Base-by-base conservation (phyloP, 2,329 filamentous ascomycete genomes). In the Pestalotiopsis sp. region DNA sequence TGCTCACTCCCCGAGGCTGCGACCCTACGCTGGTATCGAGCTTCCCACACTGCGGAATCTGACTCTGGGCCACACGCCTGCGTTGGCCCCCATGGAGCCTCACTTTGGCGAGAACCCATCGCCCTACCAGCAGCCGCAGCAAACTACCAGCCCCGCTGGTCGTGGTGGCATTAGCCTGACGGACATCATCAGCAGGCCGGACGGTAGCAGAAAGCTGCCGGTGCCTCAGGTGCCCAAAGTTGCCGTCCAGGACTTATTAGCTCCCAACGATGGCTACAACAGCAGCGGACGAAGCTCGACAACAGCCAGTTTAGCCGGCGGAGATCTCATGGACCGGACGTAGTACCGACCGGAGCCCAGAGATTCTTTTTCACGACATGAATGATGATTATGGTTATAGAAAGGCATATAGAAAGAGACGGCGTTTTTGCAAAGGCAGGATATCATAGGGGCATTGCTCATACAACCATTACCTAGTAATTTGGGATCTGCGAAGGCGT, bases 161-260 rank as follows among this genome's bases (percentile, higher is more conserved):
- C 83, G 87, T 73, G 88, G 85, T 67, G 94, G 94, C 55, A 88
- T 97, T 68, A 92, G 93, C 52, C 91, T 98, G 74, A 92, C 91
- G 68, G 95, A 98, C 78, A 98, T 98, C 76, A 96, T 98, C 83
- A 94, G 92, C 76, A 91, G 92, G 73, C 88, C 94, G 1, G 94
- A 98, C 71, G 94, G 94, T 48, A 91, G 92, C 26, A 86, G 95
- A 74, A 98, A 98, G 80, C 85, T 98, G 20, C 95, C 95, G 0
- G 92, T 97, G 17, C 94, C 94, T 5, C 93, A 95, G 80, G 88
- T 94, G n/a, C 93, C 94, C 66, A 96, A 96, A 79, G 92, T 97
- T 57, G 92, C 92, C 2, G 91, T 97, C 4, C 92, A 95, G 74
- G 95, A 98, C 74, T 86, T 98, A 67, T 83, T 97, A 68, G 91